These are phyloP conservation scores for Acanthamoeba polyphaga DNA, from an alignment of 208 protist genomes.

Conservation along the genomic window DNA sequence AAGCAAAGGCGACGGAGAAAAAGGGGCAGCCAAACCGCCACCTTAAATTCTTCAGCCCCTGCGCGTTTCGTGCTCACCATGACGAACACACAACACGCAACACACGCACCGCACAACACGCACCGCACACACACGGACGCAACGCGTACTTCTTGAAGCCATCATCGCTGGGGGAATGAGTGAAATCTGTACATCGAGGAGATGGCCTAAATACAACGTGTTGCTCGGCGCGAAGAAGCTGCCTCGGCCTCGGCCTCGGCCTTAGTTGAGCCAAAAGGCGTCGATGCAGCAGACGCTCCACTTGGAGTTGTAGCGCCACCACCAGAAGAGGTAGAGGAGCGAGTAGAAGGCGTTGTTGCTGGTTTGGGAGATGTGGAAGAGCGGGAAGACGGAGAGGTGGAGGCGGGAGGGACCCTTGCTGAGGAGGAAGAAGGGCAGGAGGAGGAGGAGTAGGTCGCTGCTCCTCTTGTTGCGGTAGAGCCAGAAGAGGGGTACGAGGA, in stretches of 20 bases:
- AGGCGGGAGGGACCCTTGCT: background rate
- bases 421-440: constrained; percentile 30
- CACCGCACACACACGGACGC: no score
- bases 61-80: no score
- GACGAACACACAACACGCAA: no score
- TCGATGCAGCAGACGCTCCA: constrained; percentile 53
- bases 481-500: background rate
- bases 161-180: no score
- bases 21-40: background rate
- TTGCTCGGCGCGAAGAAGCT: no score
- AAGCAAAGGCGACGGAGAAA: background rate
- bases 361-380: background rate
- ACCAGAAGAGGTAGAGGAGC: constrained; percentile 27
- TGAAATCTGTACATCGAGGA: no score
- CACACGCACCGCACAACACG: no score
- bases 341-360: background rate
- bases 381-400: constrained; percentile 5
- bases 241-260: no score
- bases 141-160: background rate
- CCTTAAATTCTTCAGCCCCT: background rate
- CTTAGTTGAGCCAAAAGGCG: background rate
- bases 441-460: background rate
- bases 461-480: background rate
- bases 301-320: background rate
- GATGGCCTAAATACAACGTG: no score